Base-by-base conservation (phyloP, 805 yeast genomes). In the Candida fluviatilis region DNA sequence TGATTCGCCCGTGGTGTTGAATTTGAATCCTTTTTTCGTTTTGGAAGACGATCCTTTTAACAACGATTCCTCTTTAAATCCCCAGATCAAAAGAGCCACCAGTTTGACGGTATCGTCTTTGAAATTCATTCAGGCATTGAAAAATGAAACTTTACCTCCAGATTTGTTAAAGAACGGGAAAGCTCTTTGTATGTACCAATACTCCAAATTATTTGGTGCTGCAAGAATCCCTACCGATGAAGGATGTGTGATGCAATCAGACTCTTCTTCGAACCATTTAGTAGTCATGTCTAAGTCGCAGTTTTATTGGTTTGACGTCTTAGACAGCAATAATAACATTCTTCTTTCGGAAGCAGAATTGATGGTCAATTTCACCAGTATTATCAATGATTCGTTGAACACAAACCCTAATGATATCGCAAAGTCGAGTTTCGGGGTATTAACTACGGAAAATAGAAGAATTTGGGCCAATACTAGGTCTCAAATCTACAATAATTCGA, bases 281-380 rank as follows among this genome's bases (percentile, higher is more conserved):
- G 82, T 88, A 7, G 90, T 89, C 12, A 64, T 87, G 57, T 80
- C 87, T 45, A 81, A 84, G 52, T 84, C 95, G 2, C 96, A 89
- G 60, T 86, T 88, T 59, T 89, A 89, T 63, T 89, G 96, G 96
- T 89, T 89, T 57, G 96, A 89, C 55, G 97, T 89, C 1, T 66
- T 89, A 50, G 95, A 88, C 59, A 70, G 71, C 35, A 64, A 79
- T 45, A 78, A 84, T 55, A 81, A 85, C 53, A 69, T 89, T 45
- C 72, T 88, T 34, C 67, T 89, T 54, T 71, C 82, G 1, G 91
- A 87, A 53, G 78, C 75, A 39, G 95, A 87, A 56, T 71, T 89
- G 48, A 80, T 78, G 39, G 69, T 80, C 55, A 88, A 87, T 60
- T 78, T 84, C 54, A 77, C 81, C 42, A 76, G 87, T 8, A 86